Base-by-base conservation (phyloP, 208 protist species). In the Trypanosomatidae sp. region DNA sequence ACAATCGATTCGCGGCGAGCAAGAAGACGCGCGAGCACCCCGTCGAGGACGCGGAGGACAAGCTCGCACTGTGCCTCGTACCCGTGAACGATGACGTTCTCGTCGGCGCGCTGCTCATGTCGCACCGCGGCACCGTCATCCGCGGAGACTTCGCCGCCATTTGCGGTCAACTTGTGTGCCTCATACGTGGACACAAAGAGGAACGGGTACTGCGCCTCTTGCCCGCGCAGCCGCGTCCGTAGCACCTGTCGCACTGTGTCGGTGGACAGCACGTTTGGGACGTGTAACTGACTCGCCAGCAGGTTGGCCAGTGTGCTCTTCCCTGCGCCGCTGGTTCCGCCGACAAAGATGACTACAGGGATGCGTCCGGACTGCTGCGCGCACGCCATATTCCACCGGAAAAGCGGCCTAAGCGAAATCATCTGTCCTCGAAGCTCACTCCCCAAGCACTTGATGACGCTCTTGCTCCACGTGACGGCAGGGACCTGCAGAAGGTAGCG, bases 161-260 rank as follows among this genome's bases (percentile, higher is more conserved):
- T 4, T 53, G 12, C 64, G 6, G 64, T 39, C n/a, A 53, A 67
- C 28, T 69, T 68, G 73, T 90, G 76, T 0, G 86, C 89, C 52
- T 90, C 84, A 70, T 93, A 93, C 17, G 89, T 91, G 8, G 89
- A 93, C 22, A 81, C 50, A 62, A 88, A 91, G 22, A 93, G 71
- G 66, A 87, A 77, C 9, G 85, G 83, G 67, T 74, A 86, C 41
- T 73, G 67, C 12, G 52, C 15, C 15, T 78, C 79, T 19, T 71
- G 74, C 3, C 75, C 66, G 9, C 64, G 73, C 43, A 89, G 50
- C 6, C 79, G 75, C 15, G 55, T 28, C 17, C 95, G 86, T 30
- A 98, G 69, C 58, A 92, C 83, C 60, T 98, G 93, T 28, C 96
- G 82, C 36, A 98, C 91, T 12, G 84, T 95, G 74, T 98, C 96